Evolutionary conservation across 2,329 filamentous ascomycete genomes (phyloP).

Genomic region (Apiospora kogelbergensis): DNA sequence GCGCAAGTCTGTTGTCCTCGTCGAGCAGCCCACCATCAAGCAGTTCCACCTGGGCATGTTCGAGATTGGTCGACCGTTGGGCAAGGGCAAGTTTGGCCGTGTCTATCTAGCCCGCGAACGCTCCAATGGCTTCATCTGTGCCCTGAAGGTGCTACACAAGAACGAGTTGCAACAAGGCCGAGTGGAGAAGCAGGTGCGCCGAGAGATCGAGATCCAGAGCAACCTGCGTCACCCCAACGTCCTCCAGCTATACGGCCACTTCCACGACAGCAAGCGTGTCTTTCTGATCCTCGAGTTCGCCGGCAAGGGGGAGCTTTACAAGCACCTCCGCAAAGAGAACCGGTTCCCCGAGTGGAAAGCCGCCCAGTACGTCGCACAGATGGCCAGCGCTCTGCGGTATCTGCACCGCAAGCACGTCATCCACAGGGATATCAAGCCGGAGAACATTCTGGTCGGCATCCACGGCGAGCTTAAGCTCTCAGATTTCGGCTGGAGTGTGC

Average conservation of each 20-base stretch:
- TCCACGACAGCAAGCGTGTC: slow-evolving; percentile 85
- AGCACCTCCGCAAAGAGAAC: slow-evolving; percentile 76
- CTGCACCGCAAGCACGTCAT: slow-evolving; percentile 97
- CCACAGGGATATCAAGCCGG: slow-evolving; percentile 95
- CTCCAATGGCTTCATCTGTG: slow-evolving; percentile 78
- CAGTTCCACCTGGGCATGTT: slow-evolving; percentile 91
- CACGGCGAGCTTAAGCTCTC: slow-evolving; percentile 98
- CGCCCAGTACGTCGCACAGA: slow-evolving; percentile 84
- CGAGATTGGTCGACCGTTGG: slow-evolving; percentile 82
- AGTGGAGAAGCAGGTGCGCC: slow-evolving; percentile 83
- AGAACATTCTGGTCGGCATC: slow-evolving; percentile 94
- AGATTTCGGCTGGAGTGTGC: slow-evolving; percentile 97
- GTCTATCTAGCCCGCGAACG: slow-evolving; percentile 84
- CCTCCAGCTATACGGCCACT: slow-evolving; percentile 80
- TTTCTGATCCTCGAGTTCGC: slow-evolving; percentile 88
- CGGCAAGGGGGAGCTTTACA: slow-evolving; percentile 83
- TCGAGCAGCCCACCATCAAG: slow-evolving; percentile 57
- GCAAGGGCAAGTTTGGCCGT: slow-evolving; percentile 84
- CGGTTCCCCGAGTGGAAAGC: slow-evolving; percentile 85
- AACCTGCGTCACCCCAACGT: slow-evolving; percentile 87
- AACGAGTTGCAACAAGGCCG: slow-evolving; percentile 73
- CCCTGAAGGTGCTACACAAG: slow-evolving; percentile 85
- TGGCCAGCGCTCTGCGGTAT: slow-evolving; percentile 86
- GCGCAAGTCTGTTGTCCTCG: slow-evolving; percentile 50
- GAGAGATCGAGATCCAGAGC: slow-evolving; percentile 88